Percentiles rank a stretch among this genome's conserved stretches.
phyloP scores from a whole-genome alignment of 306 rosid genomes.

The Herpetospermum pedunculosum region DNA sequence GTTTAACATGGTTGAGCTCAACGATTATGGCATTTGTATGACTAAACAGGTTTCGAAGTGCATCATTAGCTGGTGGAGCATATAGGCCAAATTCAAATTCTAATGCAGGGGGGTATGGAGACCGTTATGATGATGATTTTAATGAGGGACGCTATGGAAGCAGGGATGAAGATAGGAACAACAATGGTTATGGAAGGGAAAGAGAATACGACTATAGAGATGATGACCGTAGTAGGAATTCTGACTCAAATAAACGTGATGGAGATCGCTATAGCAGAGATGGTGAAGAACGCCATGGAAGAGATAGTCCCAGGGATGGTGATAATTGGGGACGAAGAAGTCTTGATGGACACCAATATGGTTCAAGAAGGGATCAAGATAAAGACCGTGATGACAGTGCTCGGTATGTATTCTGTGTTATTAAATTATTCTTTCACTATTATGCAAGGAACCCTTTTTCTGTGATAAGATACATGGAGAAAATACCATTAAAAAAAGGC shows the following conservation, averaged over 20 bases:
- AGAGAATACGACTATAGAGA: constrained; percentile 70
- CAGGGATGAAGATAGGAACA: constrained; percentile 60
- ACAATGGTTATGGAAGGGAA: constrained; percentile 54
- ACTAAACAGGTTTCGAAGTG: constrained; percentile 56
- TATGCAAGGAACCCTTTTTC: background rate
- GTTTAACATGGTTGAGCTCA: background rate
- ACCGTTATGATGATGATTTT: constrained; percentile 62
- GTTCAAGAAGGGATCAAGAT: constrained; percentile 76
- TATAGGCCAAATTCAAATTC: constrained; percentile 58
- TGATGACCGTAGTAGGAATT: constrained; percentile 50
- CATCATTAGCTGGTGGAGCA: constrained; percentile 55
- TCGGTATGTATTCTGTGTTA: constrained; percentile 54
- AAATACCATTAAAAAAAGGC: background rate
- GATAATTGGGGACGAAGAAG: constrained; percentile 68
- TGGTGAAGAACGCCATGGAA: constrained; percentile 58
- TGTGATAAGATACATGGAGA: background rate
- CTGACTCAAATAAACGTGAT: constrained; percentile 54
- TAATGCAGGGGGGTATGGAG: constrained; percentile 45
- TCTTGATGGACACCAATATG: constrained; percentile 56
- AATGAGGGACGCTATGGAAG: constrained; percentile 42
- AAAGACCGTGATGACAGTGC: constrained; percentile 68
- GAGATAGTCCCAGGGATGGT: constrained; percentile 57
- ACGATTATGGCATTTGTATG: background rate
- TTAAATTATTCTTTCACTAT: constrained; percentile 1
- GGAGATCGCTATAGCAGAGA: constrained; percentile 81